Base-by-base conservation (phyloP, 208 protist species). In the Leishmania guyanensis region DNA sequence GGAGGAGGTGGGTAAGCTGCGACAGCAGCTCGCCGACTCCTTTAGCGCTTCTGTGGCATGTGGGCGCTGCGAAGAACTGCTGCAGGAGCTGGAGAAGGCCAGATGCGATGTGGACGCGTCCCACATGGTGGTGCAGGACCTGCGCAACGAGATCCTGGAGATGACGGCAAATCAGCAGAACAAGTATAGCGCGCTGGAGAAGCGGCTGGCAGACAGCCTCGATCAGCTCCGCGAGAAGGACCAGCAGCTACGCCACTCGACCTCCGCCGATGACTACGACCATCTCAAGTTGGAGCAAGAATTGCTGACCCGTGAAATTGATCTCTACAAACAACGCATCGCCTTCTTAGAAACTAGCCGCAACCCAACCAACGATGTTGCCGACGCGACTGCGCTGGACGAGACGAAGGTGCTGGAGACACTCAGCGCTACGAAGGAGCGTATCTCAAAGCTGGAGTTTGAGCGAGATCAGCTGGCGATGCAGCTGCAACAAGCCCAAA, bases 371-470 rank as follows among this genome's bases (percentile, higher is more conserved):
- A 53, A 64, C 26, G 82, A 43, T 46, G 78, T 62, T 26, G 77
- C 46, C n/a, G 64, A 62, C 6, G 48, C 60, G 16, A 60, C 66
- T 4, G 78, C 83, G 43, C 75, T 94, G 60, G 83, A 91, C 58
- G 90, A 91, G n/a, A 64, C 76, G 1, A 64, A 89, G 79, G 84
- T 94, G 51, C 73, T 97, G 46, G 86, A 89, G 75, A 82, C 86
- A 50, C 86, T 97, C 10, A 84, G 85, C 50, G 76, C 56, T 33
- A 88, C 90, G 50, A 93, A 94, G 82, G 89, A 94, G 48, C 84
- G 83, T 64, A 89, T 97, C 29, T 50, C 88, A 0, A 86, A 88
- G 12, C 72, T 93, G 9, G 91, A 97, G 79, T 91, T 94, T 48
- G 89, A 97, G 73, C 84, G 86, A 0, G 81, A 89, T 65, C 86